Conservation (phyloP, 352 stramenopile genomes). For the Saprolegnia diclina region DNA sequence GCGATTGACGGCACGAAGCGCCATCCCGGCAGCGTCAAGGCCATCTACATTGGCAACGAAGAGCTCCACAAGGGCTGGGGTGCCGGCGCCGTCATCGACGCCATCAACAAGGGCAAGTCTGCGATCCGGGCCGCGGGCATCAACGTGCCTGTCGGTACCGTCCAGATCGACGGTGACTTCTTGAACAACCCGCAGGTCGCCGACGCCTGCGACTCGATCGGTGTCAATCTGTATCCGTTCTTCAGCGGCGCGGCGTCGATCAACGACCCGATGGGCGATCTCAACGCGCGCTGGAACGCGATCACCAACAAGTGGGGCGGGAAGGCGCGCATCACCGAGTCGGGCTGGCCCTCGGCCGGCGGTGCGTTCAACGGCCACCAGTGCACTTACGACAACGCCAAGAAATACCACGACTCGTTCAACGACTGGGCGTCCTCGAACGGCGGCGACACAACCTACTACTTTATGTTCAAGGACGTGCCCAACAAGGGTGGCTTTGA, state of each 20-base stretch:
- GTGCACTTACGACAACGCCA: constrained; percentile 21
- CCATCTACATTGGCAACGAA: constrained; percentile 46
- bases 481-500: constrained; percentile 35
- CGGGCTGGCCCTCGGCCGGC: constrained; percentile 40
- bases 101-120: constrained; percentile 34
- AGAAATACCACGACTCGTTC: constrained; percentile 26
- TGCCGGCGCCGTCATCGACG: constrained; percentile 30
- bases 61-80: constrained; percentile 34
- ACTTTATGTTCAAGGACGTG: constrained; percentile 29
- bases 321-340: constrained; percentile 42
- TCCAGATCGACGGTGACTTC: constrained; percentile 58
- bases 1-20: constrained; percentile 31
- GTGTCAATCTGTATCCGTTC: constrained; percentile 75
- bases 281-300: constrained; percentile 46
- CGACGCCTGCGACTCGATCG: constrained; percentile 31
- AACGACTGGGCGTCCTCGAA: constrained; percentile 3
- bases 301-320: constrained; percentile 37
- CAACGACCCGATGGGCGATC: constrained; percentile 38
- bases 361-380: constrained; percentile 15
- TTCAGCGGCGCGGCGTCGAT: constrained; percentile 38
- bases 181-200: constrained; percentile 33
- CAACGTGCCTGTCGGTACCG: constrained; percentile 35
- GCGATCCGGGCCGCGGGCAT: constrained; percentile 29
- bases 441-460: constrained; percentile 25
- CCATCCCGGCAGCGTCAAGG: constrained; percentile 31